These are phyloP conservation scores for Beauveria pseudobassiana DNA, from an alignment of 2,329 filamentous ascomycete species.

Conservation along the genomic window DNA sequence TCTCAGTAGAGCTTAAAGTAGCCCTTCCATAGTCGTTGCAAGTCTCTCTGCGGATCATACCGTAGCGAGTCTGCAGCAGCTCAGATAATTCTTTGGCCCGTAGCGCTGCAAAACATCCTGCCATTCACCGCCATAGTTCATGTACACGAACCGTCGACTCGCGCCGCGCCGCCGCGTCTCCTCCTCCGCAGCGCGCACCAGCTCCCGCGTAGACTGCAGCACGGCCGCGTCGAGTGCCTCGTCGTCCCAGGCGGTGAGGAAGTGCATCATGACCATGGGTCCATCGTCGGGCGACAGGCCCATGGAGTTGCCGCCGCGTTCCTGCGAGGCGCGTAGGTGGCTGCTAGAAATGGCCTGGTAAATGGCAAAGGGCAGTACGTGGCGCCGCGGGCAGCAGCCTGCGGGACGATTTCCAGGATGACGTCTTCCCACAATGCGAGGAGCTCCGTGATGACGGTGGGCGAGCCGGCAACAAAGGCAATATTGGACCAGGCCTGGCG, in stretches of 20 bases:
- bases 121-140: constrained; percentile 26
- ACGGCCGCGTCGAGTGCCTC: constrained; percentile 24
- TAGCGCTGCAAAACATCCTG: constrained; percentile 33
- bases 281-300: constrained; percentile 29
- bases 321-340: constrained; percentile 23
- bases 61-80: constrained; percentile 13
- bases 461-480: constrained; percentile 18
- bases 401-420: constrained; percentile 11
- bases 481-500: constrained; percentile 25
- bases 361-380: constrained; percentile 16
- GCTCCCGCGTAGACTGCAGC: constrained; percentile 13
- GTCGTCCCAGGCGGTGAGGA: constrained; percentile 19
- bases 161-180: constrained; percentile 16
- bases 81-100: constrained; percentile 24
- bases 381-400: constrained; percentile 12
- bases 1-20: background rate
- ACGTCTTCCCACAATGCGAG: constrained; percentile 19
- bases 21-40: background rate
- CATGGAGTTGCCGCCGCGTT: constrained; percentile 34
- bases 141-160: constrained; percentile 27
- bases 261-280: constrained; percentile 26
- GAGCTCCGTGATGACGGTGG: constrained; percentile 21
- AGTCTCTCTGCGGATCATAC: background rate
- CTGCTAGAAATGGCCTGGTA: constrained; percentile 33
- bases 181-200: constrained; percentile 22